phyloP scores from a whole-genome alignment of 805 yeast genomes.

The Grigorovia transvaalensis region DNA sequence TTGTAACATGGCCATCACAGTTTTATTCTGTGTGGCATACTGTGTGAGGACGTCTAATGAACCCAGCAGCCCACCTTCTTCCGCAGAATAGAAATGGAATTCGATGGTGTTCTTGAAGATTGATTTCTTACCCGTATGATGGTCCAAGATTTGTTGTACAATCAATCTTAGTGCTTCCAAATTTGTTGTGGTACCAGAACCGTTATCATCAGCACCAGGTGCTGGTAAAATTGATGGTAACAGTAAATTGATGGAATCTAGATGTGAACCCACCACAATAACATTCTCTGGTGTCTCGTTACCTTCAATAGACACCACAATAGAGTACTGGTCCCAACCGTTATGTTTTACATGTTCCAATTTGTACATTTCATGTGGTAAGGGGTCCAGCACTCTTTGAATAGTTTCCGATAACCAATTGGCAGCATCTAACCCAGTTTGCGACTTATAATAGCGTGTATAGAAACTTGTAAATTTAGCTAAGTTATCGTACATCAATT shows the following conservation, averaged over 20 bases:
- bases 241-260: slow-evolving; percentile 69
- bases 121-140: slow-evolving; percentile 24
- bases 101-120: slow-evolving; percentile 65
- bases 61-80: slow-evolving; percentile 86
- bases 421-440: slow-evolving; percentile 61
- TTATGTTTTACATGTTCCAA: slow-evolving; percentile 48
- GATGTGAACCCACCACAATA: slow-evolving; percentile 81
- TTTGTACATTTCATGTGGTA: slow-evolving; percentile 30
- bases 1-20: slow-evolving; percentile 77
- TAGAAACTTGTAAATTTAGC: slow-evolving; percentile 56
- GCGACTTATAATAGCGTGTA: slow-evolving; percentile 68
- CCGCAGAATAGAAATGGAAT: slow-evolving; percentile 92
- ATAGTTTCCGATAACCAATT: slow-evolving; percentile 53
- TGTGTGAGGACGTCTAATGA: slow-evolving; percentile 62
- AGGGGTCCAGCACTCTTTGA: slow-evolving; percentile 15
- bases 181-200: slow-evolving; percentile 74
- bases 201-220: slow-evolving; percentile 95
- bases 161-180: slow-evolving; percentile 66
- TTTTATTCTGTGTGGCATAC: slow-evolving; percentile 35
- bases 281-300: slow-evolving; percentile 29
- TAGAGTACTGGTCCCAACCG: slow-evolving; percentile 69
- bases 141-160: slow-evolving; percentile 21
- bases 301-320: slow-evolving; percentile 58
- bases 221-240: slow-evolving; percentile 61
- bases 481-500: slow-evolving; percentile 42